These are phyloP conservation scores for Calonectria naviculata DNA, from an alignment of 2,329 filamentous ascomycete species.

Conservation along the genomic window DNA sequence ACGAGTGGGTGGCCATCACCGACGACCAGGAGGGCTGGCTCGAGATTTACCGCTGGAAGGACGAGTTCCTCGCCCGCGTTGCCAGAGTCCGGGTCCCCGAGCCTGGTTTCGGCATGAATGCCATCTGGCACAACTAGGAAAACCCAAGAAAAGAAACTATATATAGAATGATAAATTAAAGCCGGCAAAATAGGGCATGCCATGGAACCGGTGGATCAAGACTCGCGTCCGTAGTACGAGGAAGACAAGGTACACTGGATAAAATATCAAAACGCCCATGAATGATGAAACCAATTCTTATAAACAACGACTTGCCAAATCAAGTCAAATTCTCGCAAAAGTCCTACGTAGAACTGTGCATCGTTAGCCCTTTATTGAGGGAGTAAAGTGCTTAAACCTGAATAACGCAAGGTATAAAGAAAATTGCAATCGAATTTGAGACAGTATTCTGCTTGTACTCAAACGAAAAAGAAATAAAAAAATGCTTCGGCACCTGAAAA, in stretches of 20 bases:
- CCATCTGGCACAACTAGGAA: slow-evolving; percentile 78
- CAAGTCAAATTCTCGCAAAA: not conserved
- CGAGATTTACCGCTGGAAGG: slow-evolving; percentile 88
- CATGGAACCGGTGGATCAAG: not conserved
- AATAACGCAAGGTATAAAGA: not conserved
- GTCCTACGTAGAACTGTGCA: too few species aligned
- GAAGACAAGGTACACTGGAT: not conserved
- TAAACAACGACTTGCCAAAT: not conserved
- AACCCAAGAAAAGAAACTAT: not conserved
- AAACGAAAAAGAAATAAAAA: not conserved
- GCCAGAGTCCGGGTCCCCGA: slow-evolving; percentile 82
- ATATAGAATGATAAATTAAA: not conserved
- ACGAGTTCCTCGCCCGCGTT: slow-evolving; percentile 83
- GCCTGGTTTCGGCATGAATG: slow-evolving; percentile 95
- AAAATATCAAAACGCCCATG: not conserved
- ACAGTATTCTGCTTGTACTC: not conserved
- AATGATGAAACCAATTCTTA: not conserved
- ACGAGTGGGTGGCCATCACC: slow-evolving; percentile 91
- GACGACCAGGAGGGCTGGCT: slow-evolving; percentile 90
- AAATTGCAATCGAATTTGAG: not conserved
- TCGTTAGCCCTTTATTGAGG: not conserved
- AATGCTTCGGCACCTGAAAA: not conserved
- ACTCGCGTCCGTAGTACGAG: not conserved
- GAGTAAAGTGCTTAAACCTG: not conserved
- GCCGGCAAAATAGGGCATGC: not conserved